A percentile compares a stretch with the other conserved stretches of the same genome.
Conservation (phyloP, 345 rosid species). For the Citropsis articulata region DNA sequence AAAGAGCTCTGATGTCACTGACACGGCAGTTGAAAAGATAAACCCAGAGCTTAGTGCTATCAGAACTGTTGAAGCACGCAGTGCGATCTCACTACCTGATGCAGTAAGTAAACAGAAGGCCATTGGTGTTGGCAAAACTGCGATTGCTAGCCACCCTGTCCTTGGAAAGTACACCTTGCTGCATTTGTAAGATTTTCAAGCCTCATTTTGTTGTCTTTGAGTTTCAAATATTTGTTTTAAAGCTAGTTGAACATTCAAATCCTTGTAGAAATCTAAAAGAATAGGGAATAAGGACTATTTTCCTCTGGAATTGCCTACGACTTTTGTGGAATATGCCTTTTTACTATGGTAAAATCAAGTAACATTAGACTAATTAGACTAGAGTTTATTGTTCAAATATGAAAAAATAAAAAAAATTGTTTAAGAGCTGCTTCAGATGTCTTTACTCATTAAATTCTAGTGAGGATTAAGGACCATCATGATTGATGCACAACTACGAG, state of each 20-base stretch:
- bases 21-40: conserved; percentile 70
- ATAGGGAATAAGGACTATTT: neutral
- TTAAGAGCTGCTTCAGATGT: neutral
- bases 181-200: conserved; percentile 29
- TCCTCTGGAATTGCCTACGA: neutral
- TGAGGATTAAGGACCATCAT: neutral
- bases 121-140: conserved; percentile 61
- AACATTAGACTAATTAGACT: neutral
- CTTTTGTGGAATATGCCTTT: conserved; percentile 1
- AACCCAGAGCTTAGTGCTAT: conserved; percentile 83
- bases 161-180: conserved; percentile 74
- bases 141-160: conserved; percentile 78
- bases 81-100: conserved; percentile 40
- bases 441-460: neutral
- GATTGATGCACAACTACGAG: neutral
- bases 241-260: neutral
- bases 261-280: neutral
- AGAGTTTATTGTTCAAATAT: neutral
- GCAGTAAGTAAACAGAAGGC: conserved; percentile 59
- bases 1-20: conserved; percentile 81
- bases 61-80: conserved; percentile 45
- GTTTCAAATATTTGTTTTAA: neutral
- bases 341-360: neutral
- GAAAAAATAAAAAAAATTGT: neutral
- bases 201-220: conserved; percentile 8